These are phyloP conservation scores for Paramarasmius palmivorus DNA, from an alignment of 1,284 basidiomycete species.

Conservation along the genomic window DNA sequence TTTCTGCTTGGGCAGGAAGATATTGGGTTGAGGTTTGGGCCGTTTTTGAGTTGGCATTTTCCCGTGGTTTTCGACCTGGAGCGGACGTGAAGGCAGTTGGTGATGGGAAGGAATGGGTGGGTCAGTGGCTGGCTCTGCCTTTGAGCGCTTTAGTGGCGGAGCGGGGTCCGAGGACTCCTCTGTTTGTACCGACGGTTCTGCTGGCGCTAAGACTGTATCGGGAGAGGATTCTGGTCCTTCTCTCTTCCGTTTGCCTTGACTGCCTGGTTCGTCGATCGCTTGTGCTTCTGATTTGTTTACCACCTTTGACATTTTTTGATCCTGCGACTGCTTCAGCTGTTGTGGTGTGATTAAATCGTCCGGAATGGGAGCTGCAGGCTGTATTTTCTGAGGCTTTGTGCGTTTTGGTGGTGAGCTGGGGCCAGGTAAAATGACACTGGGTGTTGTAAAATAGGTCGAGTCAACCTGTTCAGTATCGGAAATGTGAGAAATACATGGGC, in stretches of 20 bases:
- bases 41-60: slow-evolving; percentile 30
- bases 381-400: not conserved
- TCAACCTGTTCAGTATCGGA: slow-evolving; percentile 32
- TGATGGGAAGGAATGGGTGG: not conserved
- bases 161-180: not conserved
- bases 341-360: not conserved
- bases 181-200: no score
- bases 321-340: not conserved
- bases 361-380: not conserved
- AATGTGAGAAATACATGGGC: slow-evolving; percentile 8
- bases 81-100: not conserved
- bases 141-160: not conserved
- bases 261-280: not conserved
- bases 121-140: not conserved
- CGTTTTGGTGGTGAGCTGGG: not conserved
- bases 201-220: no score
- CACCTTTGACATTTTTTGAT: not conserved
- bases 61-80: not conserved
- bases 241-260: not conserved
- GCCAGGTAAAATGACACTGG: not conserved
- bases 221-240: no score
- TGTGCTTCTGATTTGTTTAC: not conserved
- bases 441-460: slow-evolving; percentile 31
- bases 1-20: slow-evolving; percentile 54
- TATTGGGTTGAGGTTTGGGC: slow-evolving; percentile 41